Base-by-base conservation (phyloP, 371 early-diverging fungal species). In the Mortierella sp. region DNA sequence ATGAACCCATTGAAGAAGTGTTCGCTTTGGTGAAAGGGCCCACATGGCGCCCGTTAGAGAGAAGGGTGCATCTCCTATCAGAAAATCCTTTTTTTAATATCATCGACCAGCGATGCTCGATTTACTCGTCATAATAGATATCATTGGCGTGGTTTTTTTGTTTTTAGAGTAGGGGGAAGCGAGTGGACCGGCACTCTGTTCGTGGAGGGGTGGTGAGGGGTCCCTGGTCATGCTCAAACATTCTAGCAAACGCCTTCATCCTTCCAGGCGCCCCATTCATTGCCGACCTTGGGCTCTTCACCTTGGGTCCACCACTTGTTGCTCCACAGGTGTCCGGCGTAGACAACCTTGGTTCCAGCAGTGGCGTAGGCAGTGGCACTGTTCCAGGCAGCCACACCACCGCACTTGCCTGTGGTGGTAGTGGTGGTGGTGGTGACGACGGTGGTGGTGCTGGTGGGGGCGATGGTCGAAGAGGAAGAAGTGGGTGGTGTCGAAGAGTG, bases 1-100 rank as follows among this genome's bases (percentile, higher is more conserved):
- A 84, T 87, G 85, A 87, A 87, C 39, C 85, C 88, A 14, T 55
- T 41, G 25, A 66, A 81, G 22, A 85, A 86, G 56, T 85, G 86
- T 55, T 63, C 76, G 17, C 40, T 50, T 4, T 58, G 59, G 59
- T 58, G 44, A 43, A 43, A 19, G 34, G 34, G n/a, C n/a, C n/a
- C n/a, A n/a, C n/a, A n/a, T n/a, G n/a, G n/a, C n/a, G n/a, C n/a
- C n/a, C n/a, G n/a, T n/a, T n/a, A n/a, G n/a, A n/a, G n/a, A n/a
- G n/a, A n/a, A n/a, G n/a, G n/a, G n/a, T n/a, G n/a, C n/a, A n/a
- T n/a, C n/a, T n/a, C n/a, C n/a, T n/a, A n/a, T n/a, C n/a, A n/a
- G n/a, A n/a, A n/a, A n/a, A n/a, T n/a, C n/a, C n/a, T n/a, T n/a
- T n/a, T n/a, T n/a, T n/a, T n/a, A n/a, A n/a, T n/a, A n/a, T n/a